These are phyloP conservation scores for Eutypella sp. DNA, from an alignment of 2,329 filamentous ascomycete species.

Conservation along the genomic window DNA sequence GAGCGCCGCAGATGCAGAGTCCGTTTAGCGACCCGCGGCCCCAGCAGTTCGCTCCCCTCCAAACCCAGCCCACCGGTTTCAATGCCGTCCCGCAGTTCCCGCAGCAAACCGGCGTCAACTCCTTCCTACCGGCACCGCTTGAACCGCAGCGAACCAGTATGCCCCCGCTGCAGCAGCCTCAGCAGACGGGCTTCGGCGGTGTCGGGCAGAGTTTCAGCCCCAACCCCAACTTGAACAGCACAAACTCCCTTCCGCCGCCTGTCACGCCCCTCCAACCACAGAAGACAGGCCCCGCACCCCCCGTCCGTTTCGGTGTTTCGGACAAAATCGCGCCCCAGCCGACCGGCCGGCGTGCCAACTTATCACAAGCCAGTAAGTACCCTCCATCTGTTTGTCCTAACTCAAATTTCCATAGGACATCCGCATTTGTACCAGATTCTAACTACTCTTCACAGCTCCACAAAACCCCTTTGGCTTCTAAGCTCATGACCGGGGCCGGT, in stretches of 20 bases:
- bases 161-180: slow-evolving; percentile 39
- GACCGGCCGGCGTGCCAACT: slow-evolving; percentile 84
- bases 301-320: slow-evolving; percentile 81
- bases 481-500: slow-evolving; percentile 1
- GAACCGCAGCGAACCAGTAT: slow-evolving; percentile 57
- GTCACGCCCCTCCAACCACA: slow-evolving; percentile 65
- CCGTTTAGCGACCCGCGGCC: slow-evolving; percentile 36
- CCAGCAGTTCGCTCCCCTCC: slow-evolving; percentile 43
- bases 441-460: slow-evolving; percentile 33
- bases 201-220: slow-evolving; percentile 38
- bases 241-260: slow-evolving; percentile 52
- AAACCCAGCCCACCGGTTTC: slow-evolving; percentile 63
- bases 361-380: slow-evolving; percentile 91
- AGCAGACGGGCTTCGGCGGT: slow-evolving; percentile 45
- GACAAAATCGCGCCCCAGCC: slow-evolving; percentile 81
- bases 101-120: slow-evolving; percentile 53
- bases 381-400: background rate
- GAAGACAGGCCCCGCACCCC: slow-evolving; percentile 79
- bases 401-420: background rate
- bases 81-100: slow-evolving; percentile 33
- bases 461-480: slow-evolving; percentile 51
- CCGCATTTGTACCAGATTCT: slow-evolving; percentile 4
- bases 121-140: slow-evolving; percentile 52
- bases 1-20: slow-evolving; percentile 36
- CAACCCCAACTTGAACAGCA: slow-evolving; percentile 45